Conservation (phyloP, 2,329 filamentous ascomycete genomes). For the Penicillium sp. region DNA sequence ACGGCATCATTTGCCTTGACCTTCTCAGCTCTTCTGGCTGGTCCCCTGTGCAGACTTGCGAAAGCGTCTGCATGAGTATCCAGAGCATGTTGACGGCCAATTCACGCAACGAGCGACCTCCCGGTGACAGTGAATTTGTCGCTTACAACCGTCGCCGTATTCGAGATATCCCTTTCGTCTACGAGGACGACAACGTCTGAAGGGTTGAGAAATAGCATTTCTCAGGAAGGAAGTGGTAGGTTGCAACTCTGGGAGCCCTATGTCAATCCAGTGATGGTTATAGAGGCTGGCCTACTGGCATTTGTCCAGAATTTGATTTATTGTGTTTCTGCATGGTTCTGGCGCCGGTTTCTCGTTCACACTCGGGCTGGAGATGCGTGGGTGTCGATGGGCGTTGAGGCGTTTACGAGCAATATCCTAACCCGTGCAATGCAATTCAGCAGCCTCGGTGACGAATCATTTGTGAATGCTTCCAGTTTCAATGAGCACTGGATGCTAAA, state of each 20-base stretch:
- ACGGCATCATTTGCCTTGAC: conserved; percentile 97
- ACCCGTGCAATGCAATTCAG: neutral
- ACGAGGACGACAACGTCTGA: conserved; percentile 81
- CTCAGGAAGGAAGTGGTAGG: neutral
- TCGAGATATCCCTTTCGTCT: conserved; percentile 87
- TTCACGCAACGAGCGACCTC: conserved; percentile 82
- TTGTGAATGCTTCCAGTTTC: no score
- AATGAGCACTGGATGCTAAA: no score
- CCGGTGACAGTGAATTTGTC: conserved; percentile 88
- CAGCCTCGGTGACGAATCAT: neutral
- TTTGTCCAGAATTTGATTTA: neutral
- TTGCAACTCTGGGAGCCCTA: neutral
- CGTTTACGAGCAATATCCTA: neutral
- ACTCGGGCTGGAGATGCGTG: neutral
- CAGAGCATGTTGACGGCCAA: conserved; percentile 99
- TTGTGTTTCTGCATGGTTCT: conserved; percentile 7
- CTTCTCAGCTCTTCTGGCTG: conserved; percentile 84
- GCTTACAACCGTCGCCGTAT: conserved; percentile 73
- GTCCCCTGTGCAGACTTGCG: conserved; percentile 95
- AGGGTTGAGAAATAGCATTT: no score
- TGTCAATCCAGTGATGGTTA: neutral
- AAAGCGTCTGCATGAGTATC: conserved; percentile 94
- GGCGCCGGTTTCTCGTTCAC: conserved; percentile 4
- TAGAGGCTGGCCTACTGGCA: neutral
- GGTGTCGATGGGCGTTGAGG: conserved; percentile 2